Evolutionary conservation across 2,329 filamentous ascomycete species (phyloP).

Genomic region (Phaeosphaeriaceae sp.): DNA sequence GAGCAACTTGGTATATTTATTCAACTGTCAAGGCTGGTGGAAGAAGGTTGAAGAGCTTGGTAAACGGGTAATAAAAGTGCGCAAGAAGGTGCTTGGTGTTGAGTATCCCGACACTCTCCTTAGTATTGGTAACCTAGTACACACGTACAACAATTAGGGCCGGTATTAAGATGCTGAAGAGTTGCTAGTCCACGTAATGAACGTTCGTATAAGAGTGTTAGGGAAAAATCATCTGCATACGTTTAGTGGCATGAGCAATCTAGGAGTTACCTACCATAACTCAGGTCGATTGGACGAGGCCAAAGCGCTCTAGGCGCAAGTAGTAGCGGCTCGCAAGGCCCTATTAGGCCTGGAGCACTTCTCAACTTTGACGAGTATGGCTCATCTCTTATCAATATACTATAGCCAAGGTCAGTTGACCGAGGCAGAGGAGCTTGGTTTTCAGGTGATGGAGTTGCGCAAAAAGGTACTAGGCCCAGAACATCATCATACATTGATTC

Average conservation of each 20-base stretch:
- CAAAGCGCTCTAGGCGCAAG: neutral
- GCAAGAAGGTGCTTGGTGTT: neutral
- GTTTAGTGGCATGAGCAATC: neutral
- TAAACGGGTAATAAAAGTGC: neutral
- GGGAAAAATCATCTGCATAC: neutral
- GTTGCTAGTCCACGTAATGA: neutral
- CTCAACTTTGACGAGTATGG: too few relatives aligned
- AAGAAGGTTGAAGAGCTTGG: neutral
- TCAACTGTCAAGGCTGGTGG: neutral
- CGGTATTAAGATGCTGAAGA: neutral
- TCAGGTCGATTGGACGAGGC: conserved; percentile 1
- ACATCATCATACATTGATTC: neutral
- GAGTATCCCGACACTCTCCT: neutral
- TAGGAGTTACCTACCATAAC: conserved; percentile 1
- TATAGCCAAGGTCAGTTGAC: too few relatives aligned
- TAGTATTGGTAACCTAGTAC: neutral
- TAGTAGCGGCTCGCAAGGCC: too few relatives aligned
- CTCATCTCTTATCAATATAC: too few relatives aligned
- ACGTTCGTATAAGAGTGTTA: neutral
- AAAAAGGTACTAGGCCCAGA: neutral
- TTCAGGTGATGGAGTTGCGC: neutral
- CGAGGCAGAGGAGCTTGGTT: neutral
- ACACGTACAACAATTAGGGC: neutral
- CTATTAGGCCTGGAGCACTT: too few relatives aligned
- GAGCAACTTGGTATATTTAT: neutral